Percentiles rank a stretch among this genome's conserved stretches.
phyloP scores from a whole-genome alignment of 179 eudicot species.

The Carnegiea gigantea region DNA sequence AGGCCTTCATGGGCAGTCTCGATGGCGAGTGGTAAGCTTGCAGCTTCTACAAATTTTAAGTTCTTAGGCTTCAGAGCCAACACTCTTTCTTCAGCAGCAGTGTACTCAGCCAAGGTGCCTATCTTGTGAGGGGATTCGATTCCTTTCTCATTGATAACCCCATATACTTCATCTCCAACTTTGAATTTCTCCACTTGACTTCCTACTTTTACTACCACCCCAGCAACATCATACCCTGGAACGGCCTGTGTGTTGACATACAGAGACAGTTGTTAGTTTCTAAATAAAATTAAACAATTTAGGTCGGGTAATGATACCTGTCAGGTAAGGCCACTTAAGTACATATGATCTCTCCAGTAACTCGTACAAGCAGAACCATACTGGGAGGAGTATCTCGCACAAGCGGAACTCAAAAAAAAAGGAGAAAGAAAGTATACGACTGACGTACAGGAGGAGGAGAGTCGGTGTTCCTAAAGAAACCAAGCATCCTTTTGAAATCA shows the following conservation, averaged over 20 bases:
- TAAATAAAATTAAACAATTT: no score
- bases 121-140: slow-evolving; percentile 55
- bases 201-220: slow-evolving; percentile 75
- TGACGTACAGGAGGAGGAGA: neutral
- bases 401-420: no score
- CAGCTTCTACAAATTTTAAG: slow-evolving; percentile 6
- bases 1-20: slow-evolving; percentile 11
- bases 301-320: no score
- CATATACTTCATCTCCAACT: slow-evolving; percentile 77
- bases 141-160: slow-evolving; percentile 58
- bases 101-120: slow-evolving; percentile 27
- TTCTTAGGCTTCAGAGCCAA: slow-evolving; percentile 1
- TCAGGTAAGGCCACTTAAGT: no score
- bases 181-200: slow-evolving; percentile 55
- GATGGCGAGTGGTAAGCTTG: neutral
- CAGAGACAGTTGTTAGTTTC: neutral
- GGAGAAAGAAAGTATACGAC: neutral
- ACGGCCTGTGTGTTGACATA: slow-evolving; percentile 36
- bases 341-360: no score
- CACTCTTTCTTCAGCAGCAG: neutral
- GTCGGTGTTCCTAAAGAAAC: neutral
- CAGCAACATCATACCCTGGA: slow-evolving; percentile 79
- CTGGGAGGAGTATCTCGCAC: no score
- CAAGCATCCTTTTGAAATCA: neutral
- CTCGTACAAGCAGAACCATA: no score